Conservation (phyloP, 305 asterid species). For the Fraxinus albicans region DNA sequence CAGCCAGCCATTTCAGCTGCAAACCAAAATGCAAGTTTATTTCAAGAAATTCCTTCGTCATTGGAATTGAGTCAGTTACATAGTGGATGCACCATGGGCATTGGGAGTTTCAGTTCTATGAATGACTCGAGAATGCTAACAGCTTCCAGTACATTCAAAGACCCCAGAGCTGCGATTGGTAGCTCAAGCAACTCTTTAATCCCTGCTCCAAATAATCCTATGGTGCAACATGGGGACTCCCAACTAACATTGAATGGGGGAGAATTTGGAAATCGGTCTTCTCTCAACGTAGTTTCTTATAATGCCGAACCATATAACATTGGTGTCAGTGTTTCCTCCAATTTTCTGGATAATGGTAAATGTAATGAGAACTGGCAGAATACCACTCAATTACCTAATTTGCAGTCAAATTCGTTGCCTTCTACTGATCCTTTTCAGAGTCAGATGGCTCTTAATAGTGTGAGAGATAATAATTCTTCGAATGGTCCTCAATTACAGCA, state of each 20-base stretch:
- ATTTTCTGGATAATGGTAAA: conserved; percentile 39
- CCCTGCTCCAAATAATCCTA: conserved; percentile 31
- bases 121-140: conserved; percentile 49
- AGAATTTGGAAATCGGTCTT: conserved; percentile 45
- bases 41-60: conserved; percentile 65
- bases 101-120: conserved; percentile 33
- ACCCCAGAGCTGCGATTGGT: conserved; percentile 32
- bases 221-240: conserved; percentile 52
- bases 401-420: conserved; percentile 43
- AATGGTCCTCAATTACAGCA: conserved; percentile 31
- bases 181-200: conserved; percentile 42
- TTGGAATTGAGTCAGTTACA: conserved; percentile 72
- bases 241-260: conserved; percentile 42
- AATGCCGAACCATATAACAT: conserved; percentile 41
- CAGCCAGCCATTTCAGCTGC: conserved; percentile 44
- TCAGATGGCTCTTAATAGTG: conserved; percentile 37
- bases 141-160: conserved; percentile 37
- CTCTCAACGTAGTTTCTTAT: conserved; percentile 42
- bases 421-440: conserved; percentile 43
- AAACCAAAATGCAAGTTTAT: conserved; percentile 50
- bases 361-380: conserved; percentile 31
- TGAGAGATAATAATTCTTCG: conserved; percentile 34
- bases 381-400: conserved; percentile 39
- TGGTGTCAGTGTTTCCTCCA: conserved; percentile 37
- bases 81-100: conserved; percentile 32